A percentile compares a stretch with the other conserved stretches of the same genome.
These are phyloP conservation scores for Pholiota molesta DNA, from an alignment of 768 basidiomycete species.

Conservation along the genomic window DNA sequence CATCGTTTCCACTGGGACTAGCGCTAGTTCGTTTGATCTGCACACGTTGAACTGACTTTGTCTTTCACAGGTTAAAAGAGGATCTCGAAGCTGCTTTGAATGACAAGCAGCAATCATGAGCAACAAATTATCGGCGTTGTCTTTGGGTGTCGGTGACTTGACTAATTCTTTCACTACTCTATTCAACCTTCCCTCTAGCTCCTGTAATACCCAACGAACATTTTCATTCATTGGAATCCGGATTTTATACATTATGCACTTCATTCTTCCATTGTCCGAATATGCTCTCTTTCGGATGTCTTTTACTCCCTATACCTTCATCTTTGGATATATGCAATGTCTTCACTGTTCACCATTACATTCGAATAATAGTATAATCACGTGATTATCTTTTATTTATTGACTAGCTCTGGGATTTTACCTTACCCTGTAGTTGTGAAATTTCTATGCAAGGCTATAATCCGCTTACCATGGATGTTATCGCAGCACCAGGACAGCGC, in stretches of 20 bases:
- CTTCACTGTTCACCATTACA: constrained; percentile 6
- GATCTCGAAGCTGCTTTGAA: constrained; percentile 53
- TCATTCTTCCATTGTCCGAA: constrained; percentile 1
- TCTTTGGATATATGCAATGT: constrained; percentile 4
- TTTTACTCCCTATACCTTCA: constrained; percentile 6
- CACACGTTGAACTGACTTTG: constrained; percentile 5
- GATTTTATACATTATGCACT: constrained; percentile 13
- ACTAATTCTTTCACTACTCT: background rate
- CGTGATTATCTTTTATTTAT: background rate
- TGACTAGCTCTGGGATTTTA: background rate
- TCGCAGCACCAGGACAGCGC: background rate
- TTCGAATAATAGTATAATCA: constrained; percentile 6
- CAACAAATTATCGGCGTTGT: background rate
- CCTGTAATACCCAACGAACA: constrained; percentile 16
- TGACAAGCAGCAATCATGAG: constrained; percentile 34
- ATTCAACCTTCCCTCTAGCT: background rate
- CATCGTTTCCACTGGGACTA: no score
- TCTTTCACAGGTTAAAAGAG: constrained; percentile 62
- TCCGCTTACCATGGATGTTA: background rate
- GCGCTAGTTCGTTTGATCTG: no score
- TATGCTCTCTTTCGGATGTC: constrained; percentile 5
- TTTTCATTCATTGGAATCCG: constrained; percentile 13
- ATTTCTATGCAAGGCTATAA: background rate
- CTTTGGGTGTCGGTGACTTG: background rate
- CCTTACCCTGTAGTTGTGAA: background rate